Evolutionary conservation across 2,329 filamentous ascomycete species (phyloP).

Genomic region (Dactylellina drechsleri): DNA sequence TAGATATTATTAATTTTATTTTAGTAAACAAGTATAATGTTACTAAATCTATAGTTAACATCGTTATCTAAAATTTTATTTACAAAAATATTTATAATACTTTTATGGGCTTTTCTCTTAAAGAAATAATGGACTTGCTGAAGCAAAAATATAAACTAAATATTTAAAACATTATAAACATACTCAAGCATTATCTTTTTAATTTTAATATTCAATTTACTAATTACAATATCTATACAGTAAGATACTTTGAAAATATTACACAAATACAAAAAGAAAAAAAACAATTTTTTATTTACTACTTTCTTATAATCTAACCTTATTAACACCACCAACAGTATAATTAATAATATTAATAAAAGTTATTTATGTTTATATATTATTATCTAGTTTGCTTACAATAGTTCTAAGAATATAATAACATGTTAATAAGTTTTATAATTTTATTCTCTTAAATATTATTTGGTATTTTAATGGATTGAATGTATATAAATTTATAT

Average conservation of each 20-base stretch:
- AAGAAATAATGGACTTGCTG: neutral
- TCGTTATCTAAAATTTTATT: too few relatives aligned
- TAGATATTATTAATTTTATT: neutral
- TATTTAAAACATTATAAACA: neutral
- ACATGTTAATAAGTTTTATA: neutral
- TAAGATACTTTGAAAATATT: neutral
- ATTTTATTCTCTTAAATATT: neutral
- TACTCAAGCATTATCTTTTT: neutral
- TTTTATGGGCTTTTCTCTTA: too few relatives aligned
- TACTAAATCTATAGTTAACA: too few relatives aligned
- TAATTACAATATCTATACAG: neutral
- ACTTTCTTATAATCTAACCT: neutral
- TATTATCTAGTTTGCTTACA: neutral
- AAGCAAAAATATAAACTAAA: neutral
- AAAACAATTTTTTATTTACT: neutral
- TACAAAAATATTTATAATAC: too few relatives aligned
- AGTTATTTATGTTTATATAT: neutral
- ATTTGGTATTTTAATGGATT: neutral
- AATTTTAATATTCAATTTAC: neutral
- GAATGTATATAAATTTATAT: neutral
- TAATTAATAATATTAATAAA: neutral
- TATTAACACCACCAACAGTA: neutral
- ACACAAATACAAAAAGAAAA: neutral
- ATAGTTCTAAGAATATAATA: neutral
- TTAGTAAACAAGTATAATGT: too few relatives aligned